Conservation (phyloP, 1,139 yeast genomes). For the Scheffersomyces titani region DNA sequence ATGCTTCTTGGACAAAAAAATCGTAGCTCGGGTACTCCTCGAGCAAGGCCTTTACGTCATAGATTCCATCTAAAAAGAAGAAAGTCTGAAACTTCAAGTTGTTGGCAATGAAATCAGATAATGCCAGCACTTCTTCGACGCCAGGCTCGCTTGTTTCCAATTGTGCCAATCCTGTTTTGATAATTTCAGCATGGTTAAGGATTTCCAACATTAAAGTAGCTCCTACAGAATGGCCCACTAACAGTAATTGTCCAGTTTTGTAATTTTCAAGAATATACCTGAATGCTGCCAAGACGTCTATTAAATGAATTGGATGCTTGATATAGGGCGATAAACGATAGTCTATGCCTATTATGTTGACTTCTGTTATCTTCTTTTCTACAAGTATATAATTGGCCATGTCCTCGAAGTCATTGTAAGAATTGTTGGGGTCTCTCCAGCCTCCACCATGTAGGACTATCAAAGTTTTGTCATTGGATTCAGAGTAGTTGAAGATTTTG, state of each 20-base stretch:
- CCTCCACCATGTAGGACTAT: conserved; percentile 87
- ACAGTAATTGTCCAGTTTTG: conserved; percentile 21
- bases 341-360: conserved; percentile 51
- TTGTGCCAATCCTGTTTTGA: conserved; percentile 13
- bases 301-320: conserved; percentile 63
- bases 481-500: conserved; percentile 13
- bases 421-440: conserved; percentile 73
- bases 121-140: not conserved
- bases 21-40: conserved; percentile 47
- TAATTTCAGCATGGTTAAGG: conserved; percentile 27
- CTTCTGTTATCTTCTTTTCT: conserved; percentile 1
- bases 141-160: not conserved
- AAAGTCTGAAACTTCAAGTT: not conserved
- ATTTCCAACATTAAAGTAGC: conserved; percentile 69
- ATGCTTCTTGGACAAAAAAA: conserved; percentile 46
- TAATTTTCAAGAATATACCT: conserved; percentile 21
- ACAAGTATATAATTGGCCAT: conserved; percentile 25
- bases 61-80: conserved; percentile 52
- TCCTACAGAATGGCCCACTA: conserved; percentile 84
- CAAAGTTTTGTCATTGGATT: conserved; percentile 17
- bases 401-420: conserved; percentile 53
- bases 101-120: not conserved
- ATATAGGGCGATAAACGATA: conserved; percentile 69
- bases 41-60: conserved; percentile 39
- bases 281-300: conserved; percentile 56